Percentiles rank a stretch among this genome's conserved stretches.
These are phyloP conservation scores for Neurospora sp. DNA, from an alignment of 495 filamentous ascomycete genomes.

Conservation along the genomic window DNA sequence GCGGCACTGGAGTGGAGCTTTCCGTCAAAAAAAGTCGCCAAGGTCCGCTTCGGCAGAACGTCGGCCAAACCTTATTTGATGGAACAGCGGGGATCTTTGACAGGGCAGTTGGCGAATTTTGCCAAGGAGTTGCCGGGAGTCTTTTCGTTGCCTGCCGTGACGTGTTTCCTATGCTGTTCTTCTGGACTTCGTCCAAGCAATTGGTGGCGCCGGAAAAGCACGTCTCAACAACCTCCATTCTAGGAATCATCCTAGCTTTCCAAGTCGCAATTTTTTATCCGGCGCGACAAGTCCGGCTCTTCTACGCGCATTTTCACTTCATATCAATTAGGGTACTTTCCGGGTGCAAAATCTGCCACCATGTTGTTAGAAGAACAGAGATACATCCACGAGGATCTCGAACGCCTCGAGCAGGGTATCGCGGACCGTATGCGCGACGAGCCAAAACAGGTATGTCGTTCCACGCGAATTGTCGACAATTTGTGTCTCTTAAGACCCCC, in stretches of 20 bases:
- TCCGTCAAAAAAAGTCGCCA: background rate
- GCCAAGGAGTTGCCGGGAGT: background rate
- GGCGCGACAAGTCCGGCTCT: background rate
- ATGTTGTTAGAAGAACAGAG: slow-evolving; percentile 91
- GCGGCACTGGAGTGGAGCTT: background rate
- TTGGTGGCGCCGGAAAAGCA: background rate
- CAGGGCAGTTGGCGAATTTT: background rate
- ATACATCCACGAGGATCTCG: slow-evolving; percentile 88
- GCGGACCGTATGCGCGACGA: slow-evolving; percentile 81
- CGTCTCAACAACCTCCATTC: background rate
- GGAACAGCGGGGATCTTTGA: background rate
- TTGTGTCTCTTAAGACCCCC: background rate
- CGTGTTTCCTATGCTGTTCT: background rate
- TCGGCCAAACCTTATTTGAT: background rate
- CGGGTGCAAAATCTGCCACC: slow-evolving; percentile 8
- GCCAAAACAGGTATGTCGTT: slow-evolving; percentile 64
- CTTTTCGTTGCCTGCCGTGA: background rate
- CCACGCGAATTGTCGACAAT: background rate
- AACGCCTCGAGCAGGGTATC: slow-evolving; percentile 87
- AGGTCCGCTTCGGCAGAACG: background rate
- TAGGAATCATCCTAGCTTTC: background rate
- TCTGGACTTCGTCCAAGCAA: background rate
- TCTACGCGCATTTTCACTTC: background rate
- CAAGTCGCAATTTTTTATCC: background rate
- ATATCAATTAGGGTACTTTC: background rate